phyloP scores from a whole-genome alignment of 805 yeast species.

The Pichia manshurica region DNA sequence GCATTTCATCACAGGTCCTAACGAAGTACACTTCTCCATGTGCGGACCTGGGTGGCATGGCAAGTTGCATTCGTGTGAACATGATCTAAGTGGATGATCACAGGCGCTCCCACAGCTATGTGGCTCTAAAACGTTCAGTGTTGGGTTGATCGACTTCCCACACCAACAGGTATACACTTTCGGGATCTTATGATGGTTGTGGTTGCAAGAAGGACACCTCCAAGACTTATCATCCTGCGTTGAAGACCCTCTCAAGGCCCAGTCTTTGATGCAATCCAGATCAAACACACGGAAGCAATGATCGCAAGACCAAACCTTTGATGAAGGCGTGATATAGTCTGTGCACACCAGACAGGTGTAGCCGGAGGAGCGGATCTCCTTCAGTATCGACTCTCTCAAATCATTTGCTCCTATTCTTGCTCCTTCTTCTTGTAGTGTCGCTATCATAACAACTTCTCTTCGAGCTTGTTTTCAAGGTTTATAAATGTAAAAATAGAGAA shows the following conservation, averaged over 20 bases:
- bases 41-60: conserved; percentile 91
- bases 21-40: conserved; percentile 65
- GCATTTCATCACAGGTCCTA: conserved; percentile 67
- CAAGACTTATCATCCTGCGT: conserved; percentile 55
- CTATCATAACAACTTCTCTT: conserved; percentile 6
- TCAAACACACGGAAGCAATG: conserved; percentile 82
- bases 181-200: conserved; percentile 42
- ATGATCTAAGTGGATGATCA: conserved; percentile 43
- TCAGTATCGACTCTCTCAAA: conserved; percentile 35
- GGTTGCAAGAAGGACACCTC: conserved; percentile 85
- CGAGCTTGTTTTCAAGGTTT: too few relatives aligned
- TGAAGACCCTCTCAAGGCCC: conserved; percentile 77
- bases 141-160: conserved; percentile 68
- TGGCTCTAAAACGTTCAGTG: conserved; percentile 52
- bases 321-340: conserved; percentile 61
- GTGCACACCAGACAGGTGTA: conserved; percentile 88
- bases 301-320: conserved; percentile 73
- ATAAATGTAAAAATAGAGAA: too few relatives aligned
- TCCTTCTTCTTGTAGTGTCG: not conserved
- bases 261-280: conserved; percentile 72
- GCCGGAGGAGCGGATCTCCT: conserved; percentile 59
- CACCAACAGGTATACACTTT: conserved; percentile 79
- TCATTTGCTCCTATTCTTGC: not conserved
- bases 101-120: conserved; percentile 90
- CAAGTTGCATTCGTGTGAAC: conserved; percentile 70